Evolutionary conservation across 306 rosid genomes (phyloP).

Genomic region (Vachellia collinsii): DNA sequence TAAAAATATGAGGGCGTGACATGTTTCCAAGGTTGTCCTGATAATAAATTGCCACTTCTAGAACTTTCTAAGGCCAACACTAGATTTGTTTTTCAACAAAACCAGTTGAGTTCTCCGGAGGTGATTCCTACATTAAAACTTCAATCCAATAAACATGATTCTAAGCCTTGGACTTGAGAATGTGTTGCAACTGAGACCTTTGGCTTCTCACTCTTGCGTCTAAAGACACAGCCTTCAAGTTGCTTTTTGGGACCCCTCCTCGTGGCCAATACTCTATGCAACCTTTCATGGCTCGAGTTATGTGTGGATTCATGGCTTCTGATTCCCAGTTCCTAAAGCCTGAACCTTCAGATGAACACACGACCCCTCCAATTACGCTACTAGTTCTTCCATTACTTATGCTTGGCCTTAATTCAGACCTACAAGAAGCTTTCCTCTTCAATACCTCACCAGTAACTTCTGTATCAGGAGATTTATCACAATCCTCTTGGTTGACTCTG

Average conservation of each 20-base stretch:
- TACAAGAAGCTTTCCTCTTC: slow-evolving; percentile 23
- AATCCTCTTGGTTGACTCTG: slow-evolving; percentile 1
- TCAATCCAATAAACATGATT: neutral
- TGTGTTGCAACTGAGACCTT: slow-evolving; percentile 58
- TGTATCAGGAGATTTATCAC: slow-evolving; percentile 11
- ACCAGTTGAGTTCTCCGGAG: no score
- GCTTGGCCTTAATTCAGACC: slow-evolving; percentile 18
- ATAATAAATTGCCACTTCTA: neutral
- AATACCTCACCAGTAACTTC: neutral
- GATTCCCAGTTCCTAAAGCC: slow-evolving; percentile 1
- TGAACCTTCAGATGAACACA: slow-evolving; percentile 5
- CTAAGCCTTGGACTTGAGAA: slow-evolving; percentile 50
- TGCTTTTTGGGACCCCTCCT: slow-evolving; percentile 43
- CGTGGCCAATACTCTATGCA: slow-evolving; percentile 60
- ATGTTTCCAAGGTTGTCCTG: no score
- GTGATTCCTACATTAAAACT: no score
- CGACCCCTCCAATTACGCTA: neutral
- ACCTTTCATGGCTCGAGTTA: slow-evolving; percentile 67
- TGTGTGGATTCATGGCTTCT: slow-evolving; percentile 52
- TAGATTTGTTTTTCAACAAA: slow-evolving; percentile 17
- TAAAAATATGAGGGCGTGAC: neutral
- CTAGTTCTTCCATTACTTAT: slow-evolving; percentile 1
- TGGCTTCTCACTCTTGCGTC: slow-evolving; percentile 63
- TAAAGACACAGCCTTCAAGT: slow-evolving; percentile 45
- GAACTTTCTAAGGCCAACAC: neutral